Evolutionary conservation across 345 rosid genomes (phyloP).

Genomic region (Cardamine occulta): DNA sequence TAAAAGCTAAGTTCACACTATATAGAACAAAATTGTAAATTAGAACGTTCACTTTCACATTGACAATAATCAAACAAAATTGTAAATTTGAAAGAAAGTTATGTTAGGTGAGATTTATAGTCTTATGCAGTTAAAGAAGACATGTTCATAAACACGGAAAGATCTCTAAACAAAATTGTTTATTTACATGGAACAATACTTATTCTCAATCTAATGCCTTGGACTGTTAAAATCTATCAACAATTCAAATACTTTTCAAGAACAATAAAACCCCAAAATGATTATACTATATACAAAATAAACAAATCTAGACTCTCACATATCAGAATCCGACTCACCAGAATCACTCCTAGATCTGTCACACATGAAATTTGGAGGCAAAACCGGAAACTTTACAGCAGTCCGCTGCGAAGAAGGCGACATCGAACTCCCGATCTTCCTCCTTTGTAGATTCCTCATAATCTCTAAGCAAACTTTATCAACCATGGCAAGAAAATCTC

Average conservation of each 20-base stretch:
- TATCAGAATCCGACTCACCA: slow-evolving; percentile 62
- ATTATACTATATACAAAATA: slow-evolving; percentile 36
- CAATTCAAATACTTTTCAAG: slow-evolving; percentile 34
- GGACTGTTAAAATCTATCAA: slow-evolving; percentile 23
- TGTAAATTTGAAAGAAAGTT: too few relatives aligned
- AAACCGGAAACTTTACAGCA: slow-evolving; percentile 61
- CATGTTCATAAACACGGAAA: slow-evolving; percentile 7
- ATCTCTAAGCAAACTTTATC: slow-evolving; percentile 73
- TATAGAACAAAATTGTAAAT: too few relatives aligned
- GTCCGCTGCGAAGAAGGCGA: slow-evolving; percentile 28
- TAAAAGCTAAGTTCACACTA: slow-evolving; percentile 17
- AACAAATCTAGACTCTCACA: slow-evolving; percentile 42
- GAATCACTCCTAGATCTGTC: slow-evolving; percentile 58
- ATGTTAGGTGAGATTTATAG: slow-evolving; percentile 6
- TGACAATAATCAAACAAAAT: not conserved
- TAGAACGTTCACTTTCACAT: not conserved
- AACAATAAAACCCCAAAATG: not conserved
- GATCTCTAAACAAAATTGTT: slow-evolving; percentile 13
- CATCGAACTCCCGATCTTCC: slow-evolving; percentile 43
- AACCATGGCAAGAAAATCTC: slow-evolving; percentile 77
- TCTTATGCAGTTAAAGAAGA: not conserved
- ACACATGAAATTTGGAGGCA: slow-evolving; percentile 65
- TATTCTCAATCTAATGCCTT: slow-evolving; percentile 7
- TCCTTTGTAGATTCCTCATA: slow-evolving; percentile 63
- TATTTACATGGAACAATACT: slow-evolving; percentile 1